phyloP scores from a whole-genome alignment of 108 stramenopile genomes.

The Stephanodiscus triporus region DNA sequence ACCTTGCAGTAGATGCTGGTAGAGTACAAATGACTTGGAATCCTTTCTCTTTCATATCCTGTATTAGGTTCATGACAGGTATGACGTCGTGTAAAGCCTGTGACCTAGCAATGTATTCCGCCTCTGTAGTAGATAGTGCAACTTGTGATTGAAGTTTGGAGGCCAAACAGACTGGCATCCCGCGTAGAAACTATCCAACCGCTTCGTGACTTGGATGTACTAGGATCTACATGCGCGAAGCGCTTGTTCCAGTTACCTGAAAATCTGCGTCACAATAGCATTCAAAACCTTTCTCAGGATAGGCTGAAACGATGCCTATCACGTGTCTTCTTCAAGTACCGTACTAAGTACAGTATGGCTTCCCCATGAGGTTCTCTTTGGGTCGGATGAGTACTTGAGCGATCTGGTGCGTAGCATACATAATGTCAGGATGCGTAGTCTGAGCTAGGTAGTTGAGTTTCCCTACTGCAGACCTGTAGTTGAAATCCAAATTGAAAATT shows the following conservation, averaged over 20 bases:
- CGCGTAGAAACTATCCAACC: conserved; percentile 37
- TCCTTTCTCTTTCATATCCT: neutral
- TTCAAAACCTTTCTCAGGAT: conserved; percentile 12
- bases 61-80: conserved; percentile 13
- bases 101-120: conserved; percentile 33
- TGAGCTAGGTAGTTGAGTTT: conserved; percentile 31
- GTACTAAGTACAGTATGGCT: neutral
- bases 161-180: conserved; percentile 14
- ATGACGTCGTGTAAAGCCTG: conserved; percentile 12
- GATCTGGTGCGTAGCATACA: conserved; percentile 11
- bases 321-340: conserved; percentile 7
- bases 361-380: neutral
- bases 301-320: conserved; percentile 7
- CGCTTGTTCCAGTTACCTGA: neutral
- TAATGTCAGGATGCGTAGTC: conserved; percentile 16
- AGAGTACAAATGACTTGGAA: conserved; percentile 16
- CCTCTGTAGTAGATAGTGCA: conserved; percentile 31
- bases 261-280: conserved; percentile 28
- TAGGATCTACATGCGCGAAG: too few relatives aligned
- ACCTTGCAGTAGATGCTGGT: conserved; percentile 32
- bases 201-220: conserved; percentile 21
- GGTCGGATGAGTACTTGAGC: neutral
- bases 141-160: conserved; percentile 39
- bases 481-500: conserved; percentile 2
- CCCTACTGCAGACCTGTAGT: conserved; percentile 15